These are phyloP conservation scores for Ilyonectria destructans DNA, from an alignment of 2,329 filamentous ascomycete genomes.

Conservation along the genomic window DNA sequence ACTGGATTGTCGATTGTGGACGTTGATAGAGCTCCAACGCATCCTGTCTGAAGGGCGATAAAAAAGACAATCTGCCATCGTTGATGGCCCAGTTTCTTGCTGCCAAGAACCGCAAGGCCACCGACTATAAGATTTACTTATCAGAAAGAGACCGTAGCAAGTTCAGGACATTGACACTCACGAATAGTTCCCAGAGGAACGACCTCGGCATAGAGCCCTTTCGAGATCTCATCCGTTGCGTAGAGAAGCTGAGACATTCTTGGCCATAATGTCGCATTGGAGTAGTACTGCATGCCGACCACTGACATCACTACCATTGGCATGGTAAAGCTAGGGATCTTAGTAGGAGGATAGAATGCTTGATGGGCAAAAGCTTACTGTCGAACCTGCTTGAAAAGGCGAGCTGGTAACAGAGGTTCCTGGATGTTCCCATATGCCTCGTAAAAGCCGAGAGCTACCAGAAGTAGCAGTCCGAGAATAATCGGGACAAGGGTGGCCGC, in stretches of 20 bases:
- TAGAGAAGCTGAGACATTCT: conserved; percentile 27
- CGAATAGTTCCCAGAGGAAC: conserved; percentile 29
- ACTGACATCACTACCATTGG: conserved; percentile 28
- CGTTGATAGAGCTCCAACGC: conserved; percentile 23
- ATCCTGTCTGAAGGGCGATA: conserved; percentile 24
- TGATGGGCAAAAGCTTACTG: conserved; percentile 2
- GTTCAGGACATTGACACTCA: not conserved
- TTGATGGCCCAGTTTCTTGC: conserved; percentile 29
- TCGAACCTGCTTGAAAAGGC: conserved; percentile 28
- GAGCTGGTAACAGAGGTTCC: conserved; percentile 24
- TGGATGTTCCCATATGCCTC: conserved; percentile 18
- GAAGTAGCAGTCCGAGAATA: conserved; percentile 11
- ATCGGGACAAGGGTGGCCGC: conserved; percentile 16
- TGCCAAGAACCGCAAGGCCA: conserved; percentile 17
- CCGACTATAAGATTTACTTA: conserved; percentile 3
- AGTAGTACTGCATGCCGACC: conserved; percentile 32
- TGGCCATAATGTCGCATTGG: conserved; percentile 28
- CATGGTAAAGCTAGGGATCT: conserved; percentile 20
- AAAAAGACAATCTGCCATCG: conserved; percentile 31
- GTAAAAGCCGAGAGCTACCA: conserved; percentile 19
- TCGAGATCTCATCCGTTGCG: conserved; percentile 28
- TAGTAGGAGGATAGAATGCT: not conserved
- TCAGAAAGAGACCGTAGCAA: not conserved
- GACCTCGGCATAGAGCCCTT: conserved; percentile 21
- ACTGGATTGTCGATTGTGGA: conserved; percentile 27